phyloP scores from a whole-genome alignment of 257 asterid species.

The Petunia axillaris region DNA sequence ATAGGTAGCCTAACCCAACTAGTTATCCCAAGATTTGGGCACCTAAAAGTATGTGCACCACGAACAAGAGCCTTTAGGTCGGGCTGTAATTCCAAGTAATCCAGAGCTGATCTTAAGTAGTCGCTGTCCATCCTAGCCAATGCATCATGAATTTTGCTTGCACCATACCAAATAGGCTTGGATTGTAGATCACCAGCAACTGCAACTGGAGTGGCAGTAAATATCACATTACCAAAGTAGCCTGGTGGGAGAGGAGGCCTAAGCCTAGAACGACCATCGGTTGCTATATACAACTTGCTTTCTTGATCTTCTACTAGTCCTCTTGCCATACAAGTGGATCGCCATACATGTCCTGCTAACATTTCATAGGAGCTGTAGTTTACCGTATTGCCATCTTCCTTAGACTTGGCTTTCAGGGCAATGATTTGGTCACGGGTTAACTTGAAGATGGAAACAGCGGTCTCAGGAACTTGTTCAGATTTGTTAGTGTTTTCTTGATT shows the following conservation, averaged over 20 bases:
- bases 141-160: conserved; percentile 71
- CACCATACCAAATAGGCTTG: conserved; percentile 65
- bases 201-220: conserved; percentile 74
- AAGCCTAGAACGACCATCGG: conserved; percentile 72
- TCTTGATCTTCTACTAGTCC: conserved; percentile 67
- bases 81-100: conserved; percentile 80
- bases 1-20: conserved; percentile 87
- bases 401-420: conserved; percentile 65
- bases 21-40: conserved; percentile 88
- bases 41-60: conserved; percentile 75
- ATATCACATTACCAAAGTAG: conserved; percentile 81
- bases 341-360: conserved; percentile 82
- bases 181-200: conserved; percentile 58
- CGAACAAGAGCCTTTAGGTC: conserved; percentile 79
- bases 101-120: conserved; percentile 74
- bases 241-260: conserved; percentile 68
- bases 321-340: conserved; percentile 62
- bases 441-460: conserved; percentile 65
- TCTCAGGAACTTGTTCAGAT: conserved; percentile 36
- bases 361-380: conserved; percentile 80
- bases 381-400: conserved; percentile 53
- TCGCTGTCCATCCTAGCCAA: conserved; percentile 73
- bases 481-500: neutral
- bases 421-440: conserved; percentile 59
- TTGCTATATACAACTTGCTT: conserved; percentile 71